A percentile compares a stretch with the other conserved stretches of the same genome.
phyloP scores from a whole-genome alignment of 306 rosid species.

The Corylus avellana region DNA sequence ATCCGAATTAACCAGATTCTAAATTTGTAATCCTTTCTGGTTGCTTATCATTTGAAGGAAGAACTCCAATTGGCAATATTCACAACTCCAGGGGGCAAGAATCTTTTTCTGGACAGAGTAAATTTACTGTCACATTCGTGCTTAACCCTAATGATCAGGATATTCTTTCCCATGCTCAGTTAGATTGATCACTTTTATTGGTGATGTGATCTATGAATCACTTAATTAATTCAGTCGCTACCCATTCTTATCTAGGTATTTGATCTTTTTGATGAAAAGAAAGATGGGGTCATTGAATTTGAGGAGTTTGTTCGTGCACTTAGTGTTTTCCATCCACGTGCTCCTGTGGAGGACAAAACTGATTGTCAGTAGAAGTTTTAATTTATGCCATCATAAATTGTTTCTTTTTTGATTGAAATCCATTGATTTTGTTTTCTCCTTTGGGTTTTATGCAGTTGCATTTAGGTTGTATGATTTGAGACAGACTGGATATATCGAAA shows the following conservation, averaged over 20 bases:
- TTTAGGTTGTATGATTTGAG: constrained; percentile 75
- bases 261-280: constrained; percentile 70
- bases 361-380: constrained; percentile 51
- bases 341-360: constrained; percentile 58
- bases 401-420: not conserved
- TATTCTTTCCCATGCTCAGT: not conserved
- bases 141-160: not conserved
- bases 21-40: constrained; percentile 9
- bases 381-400: constrained; percentile 2
- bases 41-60: constrained; percentile 52
- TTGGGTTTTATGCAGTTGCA: constrained; percentile 54
- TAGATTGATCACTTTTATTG: not conserved
- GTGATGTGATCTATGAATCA: not conserved
- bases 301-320: constrained; percentile 73
- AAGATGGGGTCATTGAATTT: constrained; percentile 68
- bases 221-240: not conserved
- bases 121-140: constrained; percentile 1
- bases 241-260: constrained; percentile 46
- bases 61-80: constrained; percentile 66
- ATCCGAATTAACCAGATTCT: constrained; percentile 7
- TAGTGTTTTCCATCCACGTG: constrained; percentile 64
- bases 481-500: constrained; percentile 68
- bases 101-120: constrained; percentile 76
- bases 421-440: constrained; percentile 11
- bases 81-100: constrained; percentile 43